Evolutionary conservation across 2,329 filamentous ascomycete genomes (phyloP), one percentile per base, ranked within the genome.

Genomic region (Paraphaeosphaeria sporulosa): DNA sequence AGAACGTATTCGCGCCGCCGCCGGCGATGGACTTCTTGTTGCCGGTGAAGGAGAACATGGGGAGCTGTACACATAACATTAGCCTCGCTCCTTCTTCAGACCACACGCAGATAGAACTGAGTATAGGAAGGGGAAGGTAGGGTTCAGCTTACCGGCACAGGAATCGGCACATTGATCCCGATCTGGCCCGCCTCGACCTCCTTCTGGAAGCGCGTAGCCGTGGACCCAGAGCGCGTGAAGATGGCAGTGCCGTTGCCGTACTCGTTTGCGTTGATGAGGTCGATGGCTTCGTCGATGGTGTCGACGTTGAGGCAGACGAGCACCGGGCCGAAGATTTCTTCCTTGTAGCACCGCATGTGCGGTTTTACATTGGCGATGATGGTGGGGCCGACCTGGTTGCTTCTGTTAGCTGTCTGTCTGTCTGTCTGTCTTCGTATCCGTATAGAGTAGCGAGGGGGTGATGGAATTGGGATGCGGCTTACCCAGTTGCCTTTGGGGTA

Each of bases 1-100:
- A 99, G 78, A 99, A 98, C 17, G 93, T 96, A 81, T 87, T 96
- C 40, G 92, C 91, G 62, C 95, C 94, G 55, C 94, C 94, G 57
- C 94, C 95, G 0, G 95, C 95, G 59, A 98, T 85, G 73, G 89
- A 93, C 85, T 91, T 94, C 89, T 99, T 86, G 77, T 89, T 89
- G 19, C 87, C 87, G 2, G 87, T 89, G 78, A 88, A 88, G 61
- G 81, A 84, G 79, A 88, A 88, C 85, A 87, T 87, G 69, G 86
- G 86, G 58, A 87, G 68, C 74, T 76, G 52, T 9, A 19, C 2
- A 36, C 3, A 6, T 6, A 27, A 27, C 25, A 47, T 72, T 49
- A 74, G 65, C 47, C 9, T 15, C 4, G n/a, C 10, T 25, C 10
- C 4, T 12, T 5, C 21, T 42, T n/a, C 5, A n/a, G 44, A 10